Evolutionary conservation across 345 rosid species (phyloP).

Genomic region (Salix udensis): DNA sequence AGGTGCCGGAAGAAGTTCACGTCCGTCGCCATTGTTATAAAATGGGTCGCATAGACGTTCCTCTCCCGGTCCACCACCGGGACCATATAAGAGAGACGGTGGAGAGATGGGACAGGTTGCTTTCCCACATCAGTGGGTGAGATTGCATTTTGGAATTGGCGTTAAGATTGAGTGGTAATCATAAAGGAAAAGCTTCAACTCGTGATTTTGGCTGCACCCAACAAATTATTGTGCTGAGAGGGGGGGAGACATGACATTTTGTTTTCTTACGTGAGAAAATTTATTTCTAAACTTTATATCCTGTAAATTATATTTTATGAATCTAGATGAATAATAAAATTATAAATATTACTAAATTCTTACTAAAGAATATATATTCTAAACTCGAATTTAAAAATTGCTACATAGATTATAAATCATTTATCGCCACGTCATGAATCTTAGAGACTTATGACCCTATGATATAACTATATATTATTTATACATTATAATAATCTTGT

Average conservation of each 20-base stretch:
- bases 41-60: not conserved
- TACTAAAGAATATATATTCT: no score
- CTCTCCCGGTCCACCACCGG: not conserved
- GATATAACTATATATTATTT: not conserved
- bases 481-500: not conserved
- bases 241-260: no score
- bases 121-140: slow-evolving; percentile 7
- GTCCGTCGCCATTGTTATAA: not conserved
- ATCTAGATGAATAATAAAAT: no score
- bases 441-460: no score
- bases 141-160: not conserved
- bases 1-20: not conserved
- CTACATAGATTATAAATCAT: no score
- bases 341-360: rapidly evolving
- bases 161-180: not conserved
- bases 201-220: not conserved
- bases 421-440: rapidly evolving
- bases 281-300: no score
- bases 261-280: no score
- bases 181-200: not conserved
- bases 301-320: no score
- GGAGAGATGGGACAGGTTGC: not conserved
- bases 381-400: no score
- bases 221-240: not conserved
- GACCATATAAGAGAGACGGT: not conserved